phyloP scores from a whole-genome alignment of 495 filamentous ascomycete genomes.

The Poronia punctata region DNA sequence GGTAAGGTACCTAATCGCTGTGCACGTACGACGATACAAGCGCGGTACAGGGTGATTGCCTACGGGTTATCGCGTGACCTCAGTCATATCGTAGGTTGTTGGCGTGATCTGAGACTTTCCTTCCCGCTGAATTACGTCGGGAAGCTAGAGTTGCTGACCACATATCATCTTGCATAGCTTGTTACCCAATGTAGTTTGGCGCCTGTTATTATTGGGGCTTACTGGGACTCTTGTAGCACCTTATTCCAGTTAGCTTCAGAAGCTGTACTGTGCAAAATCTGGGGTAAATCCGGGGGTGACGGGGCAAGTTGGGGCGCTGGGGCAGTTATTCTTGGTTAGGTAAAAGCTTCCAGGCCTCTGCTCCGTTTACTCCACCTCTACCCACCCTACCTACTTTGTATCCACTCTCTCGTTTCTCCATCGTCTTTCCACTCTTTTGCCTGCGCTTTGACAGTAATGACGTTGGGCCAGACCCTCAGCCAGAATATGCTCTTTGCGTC shows the following conservation, averaged over 20 bases:
- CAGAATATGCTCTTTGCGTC: constrained; percentile 3
- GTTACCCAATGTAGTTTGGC: constrained; percentile 6
- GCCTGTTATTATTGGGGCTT: neutral
- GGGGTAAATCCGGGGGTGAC: constrained; percentile 17
- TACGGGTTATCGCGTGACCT: constrained; percentile 8
- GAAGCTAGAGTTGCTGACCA: constrained; percentile 5
- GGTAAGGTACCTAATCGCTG: neutral
- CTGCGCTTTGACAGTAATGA: constrained; percentile 5
- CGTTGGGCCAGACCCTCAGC: constrained; percentile 3
- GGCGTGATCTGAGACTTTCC: constrained; percentile 6
- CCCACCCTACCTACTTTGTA: too few relatives aligned
- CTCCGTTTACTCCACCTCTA: too few relatives aligned
- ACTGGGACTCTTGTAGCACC: neutral
- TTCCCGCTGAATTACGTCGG: constrained; percentile 1
- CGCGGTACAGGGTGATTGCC: constrained; percentile 3
- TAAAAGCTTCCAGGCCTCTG: neutral
- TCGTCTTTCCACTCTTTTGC: too few relatives aligned
- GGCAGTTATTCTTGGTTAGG: neutral
- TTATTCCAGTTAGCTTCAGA: too few relatives aligned
- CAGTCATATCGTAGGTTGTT: constrained; percentile 1
- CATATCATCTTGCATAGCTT: constrained; percentile 9
- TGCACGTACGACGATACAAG: neutral
- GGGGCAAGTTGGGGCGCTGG: too few relatives aligned
- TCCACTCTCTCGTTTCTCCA: too few relatives aligned
- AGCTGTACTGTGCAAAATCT: constrained; percentile 7